Evolutionary conservation across 2,329 filamentous ascomycete species (phyloP).

Genomic region (Ophiostoma angusticollis): DNA sequence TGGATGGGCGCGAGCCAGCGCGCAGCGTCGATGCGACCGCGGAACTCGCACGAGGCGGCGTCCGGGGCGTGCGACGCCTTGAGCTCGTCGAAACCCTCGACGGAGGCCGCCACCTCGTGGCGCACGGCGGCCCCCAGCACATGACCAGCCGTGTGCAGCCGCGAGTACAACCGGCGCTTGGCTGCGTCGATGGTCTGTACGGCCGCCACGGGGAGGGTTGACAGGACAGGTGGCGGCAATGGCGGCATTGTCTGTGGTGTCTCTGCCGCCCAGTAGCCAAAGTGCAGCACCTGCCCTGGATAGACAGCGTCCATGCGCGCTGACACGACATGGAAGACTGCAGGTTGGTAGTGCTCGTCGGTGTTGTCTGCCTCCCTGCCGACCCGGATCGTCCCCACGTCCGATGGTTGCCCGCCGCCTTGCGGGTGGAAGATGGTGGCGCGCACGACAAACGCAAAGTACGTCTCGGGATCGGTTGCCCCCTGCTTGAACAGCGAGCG

Average conservation of each 20-base stretch:
- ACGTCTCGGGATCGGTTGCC: slow-evolving; percentile 22
- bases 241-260: slow-evolving; percentile 25
- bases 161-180: slow-evolving; percentile 50
- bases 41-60: slow-evolving; percentile 54
- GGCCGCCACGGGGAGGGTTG: too few relatives aligned
- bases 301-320: slow-evolving; percentile 42
- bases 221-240: slow-evolving; percentile 32
- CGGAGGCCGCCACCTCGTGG: slow-evolving; percentile 36
- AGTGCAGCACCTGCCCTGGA: slow-evolving; percentile 49
- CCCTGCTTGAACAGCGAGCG: slow-evolving; percentile 46
- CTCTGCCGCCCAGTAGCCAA: slow-evolving; percentile 39
- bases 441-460: slow-evolving; percentile 46
- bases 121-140: slow-evolving; percentile 57
- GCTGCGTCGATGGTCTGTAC: slow-evolving; percentile 49
- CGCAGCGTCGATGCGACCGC: slow-evolving; percentile 51
- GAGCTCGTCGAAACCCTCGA: slow-evolving; percentile 46
- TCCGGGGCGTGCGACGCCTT: slow-evolving; percentile 64
- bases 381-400: slow-evolving; percentile 43
- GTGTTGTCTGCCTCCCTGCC: slow-evolving; percentile 10
- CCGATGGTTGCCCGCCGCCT: slow-evolving; percentile 61
- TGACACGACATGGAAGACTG: slow-evolving; percentile 37
- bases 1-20: slow-evolving; percentile 52
- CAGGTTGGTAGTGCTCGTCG: slow-evolving; percentile 12
- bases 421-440: slow-evolving; percentile 65
- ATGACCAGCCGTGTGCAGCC: slow-evolving; percentile 62